Evolutionary conservation across 1,284 basidiomycete genomes (phyloP).

Genomic region (Pseudozyma sp.): DNA sequence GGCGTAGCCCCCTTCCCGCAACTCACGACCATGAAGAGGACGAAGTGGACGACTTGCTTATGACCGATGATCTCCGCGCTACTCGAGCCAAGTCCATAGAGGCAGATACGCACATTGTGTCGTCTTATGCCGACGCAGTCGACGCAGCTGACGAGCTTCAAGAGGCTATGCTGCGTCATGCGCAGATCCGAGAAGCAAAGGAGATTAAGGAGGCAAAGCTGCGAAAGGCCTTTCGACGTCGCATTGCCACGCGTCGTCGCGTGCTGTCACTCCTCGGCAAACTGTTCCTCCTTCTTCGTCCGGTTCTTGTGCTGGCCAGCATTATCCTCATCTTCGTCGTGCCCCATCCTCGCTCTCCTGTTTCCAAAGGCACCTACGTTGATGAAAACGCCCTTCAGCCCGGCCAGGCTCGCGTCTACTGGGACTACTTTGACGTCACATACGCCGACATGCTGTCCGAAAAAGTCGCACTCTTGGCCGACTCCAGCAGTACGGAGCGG

Average conservation of each 20-base stretch:
- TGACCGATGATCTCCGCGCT: slow-evolving; percentile 3
- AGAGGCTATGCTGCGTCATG: slow-evolving; percentile 13
- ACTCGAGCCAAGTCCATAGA: slow-evolving; percentile 2
- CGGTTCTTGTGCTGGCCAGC: slow-evolving; percentile 29
- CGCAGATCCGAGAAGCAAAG: slow-evolving; percentile 15
- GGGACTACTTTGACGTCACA: slow-evolving; percentile 57
- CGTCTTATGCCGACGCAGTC: background rate
- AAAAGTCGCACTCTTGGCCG: slow-evolving; percentile 20
- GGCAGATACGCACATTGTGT: background rate
- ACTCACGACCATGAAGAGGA: slow-evolving; percentile 12
- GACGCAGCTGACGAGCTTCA: slow-evolving; percentile 5
- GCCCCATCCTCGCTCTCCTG: slow-evolving; percentile 53
- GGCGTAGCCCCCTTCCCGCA: background rate
- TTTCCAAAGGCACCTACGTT: slow-evolving; percentile 61
- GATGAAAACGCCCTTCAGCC: slow-evolving; percentile 68
- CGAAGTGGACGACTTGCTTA: slow-evolving; percentile 32
- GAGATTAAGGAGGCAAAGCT: slow-evolving; percentile 29
- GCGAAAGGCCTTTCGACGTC: slow-evolving; percentile 29
- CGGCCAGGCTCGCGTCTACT: slow-evolving; percentile 53
- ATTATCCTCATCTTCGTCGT: slow-evolving; percentile 51
- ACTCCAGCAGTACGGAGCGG: slow-evolving; percentile 26
- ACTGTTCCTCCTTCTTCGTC: slow-evolving; percentile 15
- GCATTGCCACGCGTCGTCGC: slow-evolving; percentile 36
- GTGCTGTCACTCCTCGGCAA: slow-evolving; percentile 25
- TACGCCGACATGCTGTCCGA: slow-evolving; percentile 58